Evolutionary conservation across 2,329 filamentous ascomycete species (phyloP).

Genomic region (Blastomyces gilchristii): DNA sequence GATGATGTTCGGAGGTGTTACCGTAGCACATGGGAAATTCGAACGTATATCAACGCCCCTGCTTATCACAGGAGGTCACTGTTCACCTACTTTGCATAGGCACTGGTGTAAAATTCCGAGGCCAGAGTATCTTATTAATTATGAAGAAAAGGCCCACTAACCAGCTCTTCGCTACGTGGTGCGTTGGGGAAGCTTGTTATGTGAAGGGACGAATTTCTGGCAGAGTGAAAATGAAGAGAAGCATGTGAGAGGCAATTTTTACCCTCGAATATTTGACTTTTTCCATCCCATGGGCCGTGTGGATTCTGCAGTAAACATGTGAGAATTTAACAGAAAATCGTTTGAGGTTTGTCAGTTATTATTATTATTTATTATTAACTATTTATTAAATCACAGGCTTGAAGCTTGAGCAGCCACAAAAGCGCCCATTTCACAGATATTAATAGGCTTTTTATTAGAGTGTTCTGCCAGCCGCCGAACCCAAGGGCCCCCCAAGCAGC

Average conservation of each 20-base stretch:
- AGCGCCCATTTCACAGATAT: not conserved
- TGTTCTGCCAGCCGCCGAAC: not conserved
- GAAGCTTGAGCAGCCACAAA: not conserved
- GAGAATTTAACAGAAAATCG: not conserved
- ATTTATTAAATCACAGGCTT: not conserved
- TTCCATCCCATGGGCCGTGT: not conserved
- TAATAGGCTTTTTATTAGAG: not conserved
- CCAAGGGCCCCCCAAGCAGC: not conserved
- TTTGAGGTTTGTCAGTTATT: not conserved
- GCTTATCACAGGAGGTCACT: not conserved
- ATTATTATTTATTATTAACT: not conserved
- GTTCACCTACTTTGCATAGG: not conserved
- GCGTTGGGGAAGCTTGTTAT: not conserved
- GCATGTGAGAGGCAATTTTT: constrained; percentile 3
- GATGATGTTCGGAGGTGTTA: not conserved
- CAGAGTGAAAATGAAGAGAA: not conserved
- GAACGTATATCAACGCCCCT: not conserved
- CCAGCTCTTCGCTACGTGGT: not conserved
- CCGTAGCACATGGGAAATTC: not conserved
- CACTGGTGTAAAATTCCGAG: not conserved
- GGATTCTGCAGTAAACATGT: constrained; percentile 1
- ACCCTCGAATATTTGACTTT: not conserved
- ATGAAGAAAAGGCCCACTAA: not conserved
- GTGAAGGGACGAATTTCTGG: not conserved
- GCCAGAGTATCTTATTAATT: not conserved